Conservation (phyloP, 208 protist species). For the Acanthamoeba sp. region DNA sequence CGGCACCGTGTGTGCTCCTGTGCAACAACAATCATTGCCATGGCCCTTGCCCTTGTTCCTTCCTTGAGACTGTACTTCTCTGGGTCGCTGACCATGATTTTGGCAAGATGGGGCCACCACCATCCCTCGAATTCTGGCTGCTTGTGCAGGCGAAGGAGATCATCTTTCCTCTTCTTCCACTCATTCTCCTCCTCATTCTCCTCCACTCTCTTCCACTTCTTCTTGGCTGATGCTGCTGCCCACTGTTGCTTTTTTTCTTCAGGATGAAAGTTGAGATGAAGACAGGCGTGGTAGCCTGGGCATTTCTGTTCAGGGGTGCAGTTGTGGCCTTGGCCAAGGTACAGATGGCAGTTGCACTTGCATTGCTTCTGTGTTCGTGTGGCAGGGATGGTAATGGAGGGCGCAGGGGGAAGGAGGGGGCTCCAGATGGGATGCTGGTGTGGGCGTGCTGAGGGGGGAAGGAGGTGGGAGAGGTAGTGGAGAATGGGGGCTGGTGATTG, state of each 20-base stretch:
- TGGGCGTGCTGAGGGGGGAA: not conserved
- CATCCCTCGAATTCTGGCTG: conserved; percentile 20
- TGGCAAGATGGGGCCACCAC: not conserved
- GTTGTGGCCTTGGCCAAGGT: not conserved
- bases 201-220: not conserved
- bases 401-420: not conserved
- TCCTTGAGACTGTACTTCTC: not conserved
- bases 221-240: not conserved
- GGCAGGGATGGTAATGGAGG: not conserved
- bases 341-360: not conserved
- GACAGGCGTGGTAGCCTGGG: not conserved
- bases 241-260: conserved; percentile 26
- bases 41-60: not conserved
- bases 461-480: not conserved
- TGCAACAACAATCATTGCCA: not conserved
- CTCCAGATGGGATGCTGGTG: not conserved
- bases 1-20: not conserved
- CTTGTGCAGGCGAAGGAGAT: not conserved
- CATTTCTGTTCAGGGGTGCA: not conserved
- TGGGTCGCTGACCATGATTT: not conserved
- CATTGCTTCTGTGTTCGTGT: not conserved
- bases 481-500: not conserved
- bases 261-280: not conserved
- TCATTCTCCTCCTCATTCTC: conserved; percentile 23
- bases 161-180: conserved; percentile 19